Conservation (phyloP, 306 rosid species). For the Boehmeria nivea region DNA sequence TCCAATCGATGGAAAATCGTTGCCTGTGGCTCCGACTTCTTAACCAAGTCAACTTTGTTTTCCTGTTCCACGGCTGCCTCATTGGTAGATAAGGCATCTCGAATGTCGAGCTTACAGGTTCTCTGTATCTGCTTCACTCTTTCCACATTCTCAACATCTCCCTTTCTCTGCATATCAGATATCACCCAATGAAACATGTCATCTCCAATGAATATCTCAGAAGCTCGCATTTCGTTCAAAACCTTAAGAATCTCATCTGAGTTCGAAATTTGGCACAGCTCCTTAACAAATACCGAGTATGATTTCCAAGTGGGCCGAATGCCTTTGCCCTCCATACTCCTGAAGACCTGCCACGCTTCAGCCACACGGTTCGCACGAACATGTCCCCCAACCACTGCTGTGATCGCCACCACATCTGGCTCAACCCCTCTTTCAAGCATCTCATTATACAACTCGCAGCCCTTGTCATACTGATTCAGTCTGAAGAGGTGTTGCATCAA, state of each 20-base stretch:
- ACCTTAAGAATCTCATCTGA: conserved; percentile 60
- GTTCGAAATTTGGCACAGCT: conserved; percentile 70
- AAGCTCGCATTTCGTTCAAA: conserved; percentile 58
- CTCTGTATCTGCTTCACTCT: conserved; percentile 52
- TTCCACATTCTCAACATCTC: conserved; percentile 40
- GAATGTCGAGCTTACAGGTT: conserved; percentile 34
- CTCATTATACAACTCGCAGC: conserved; percentile 65
- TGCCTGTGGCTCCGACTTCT: conserved; percentile 23
- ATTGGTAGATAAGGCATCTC: conserved; percentile 20
- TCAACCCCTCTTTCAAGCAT: conserved; percentile 60
- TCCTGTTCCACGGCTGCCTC: conserved; percentile 24
- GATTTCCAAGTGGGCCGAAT: conserved; percentile 58
- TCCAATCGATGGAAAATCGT: conserved; percentile 19
- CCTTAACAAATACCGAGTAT: conserved; percentile 61
- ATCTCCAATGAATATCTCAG: conserved; percentile 39
- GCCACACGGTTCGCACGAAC: conserved; percentile 46
- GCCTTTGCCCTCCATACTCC: conserved; percentile 49
- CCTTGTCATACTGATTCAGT: conserved; percentile 44
- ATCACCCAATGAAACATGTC: conserved; percentile 44
- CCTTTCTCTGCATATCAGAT: conserved; percentile 50
- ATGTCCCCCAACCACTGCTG: conserved; percentile 81
- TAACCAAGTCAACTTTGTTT: conserved; percentile 20
- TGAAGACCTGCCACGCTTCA: conserved; percentile 66
- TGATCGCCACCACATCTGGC: conserved; percentile 59
- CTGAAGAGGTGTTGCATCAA: conserved; percentile 69